Conservation (phyloP, 768 basidiomycete genomes). For the Xerocomellus chrysenteron region DNA sequence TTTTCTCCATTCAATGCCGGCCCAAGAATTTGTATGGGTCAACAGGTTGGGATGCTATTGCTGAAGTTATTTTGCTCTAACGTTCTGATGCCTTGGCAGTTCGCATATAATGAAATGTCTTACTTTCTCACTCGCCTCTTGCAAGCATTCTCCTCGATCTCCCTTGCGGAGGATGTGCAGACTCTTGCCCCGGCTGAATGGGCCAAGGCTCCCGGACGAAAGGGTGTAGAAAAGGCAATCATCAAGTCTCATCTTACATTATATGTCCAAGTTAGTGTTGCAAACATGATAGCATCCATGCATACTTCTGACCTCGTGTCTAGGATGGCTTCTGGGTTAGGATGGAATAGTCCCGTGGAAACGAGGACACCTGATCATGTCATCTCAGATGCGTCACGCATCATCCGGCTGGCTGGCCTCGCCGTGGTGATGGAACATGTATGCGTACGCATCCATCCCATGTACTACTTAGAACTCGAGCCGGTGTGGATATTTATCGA, state of each 20-base stretch:
- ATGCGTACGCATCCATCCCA: too few species aligned
- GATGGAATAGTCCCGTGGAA: conserved; percentile 18
- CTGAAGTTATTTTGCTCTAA: too few species aligned
- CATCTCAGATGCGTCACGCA: background rate
- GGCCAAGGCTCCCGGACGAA: conserved; percentile 33
- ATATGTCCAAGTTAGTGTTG: conserved; percentile 42
- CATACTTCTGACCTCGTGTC: background rate
- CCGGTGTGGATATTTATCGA: too few species aligned
- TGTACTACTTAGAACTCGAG: too few species aligned
- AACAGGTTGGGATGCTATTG: conserved; percentile 27
- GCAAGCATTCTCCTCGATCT: conserved; percentile 50
- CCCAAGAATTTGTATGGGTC: conserved; percentile 38
- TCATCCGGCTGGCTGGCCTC: too few species aligned
- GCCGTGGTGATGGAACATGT: too few species aligned
- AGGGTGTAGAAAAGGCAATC: conserved; percentile 47
- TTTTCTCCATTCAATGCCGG: conserved; percentile 45
- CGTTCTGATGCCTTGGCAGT: conserved; percentile 33
- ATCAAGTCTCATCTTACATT: conserved; percentile 53
- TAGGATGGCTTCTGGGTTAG: conserved; percentile 30
- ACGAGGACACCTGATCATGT: background rate
- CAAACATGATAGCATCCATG: background rate
- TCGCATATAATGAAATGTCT: conserved; percentile 65
- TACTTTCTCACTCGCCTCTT: conserved; percentile 62
- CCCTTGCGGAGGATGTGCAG: conserved; percentile 46
- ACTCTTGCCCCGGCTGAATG: conserved; percentile 47